phyloP scores from a whole-genome alignment of 2,329 filamentous ascomycete genomes.

The Pseudodiploospora longispora region DNA sequence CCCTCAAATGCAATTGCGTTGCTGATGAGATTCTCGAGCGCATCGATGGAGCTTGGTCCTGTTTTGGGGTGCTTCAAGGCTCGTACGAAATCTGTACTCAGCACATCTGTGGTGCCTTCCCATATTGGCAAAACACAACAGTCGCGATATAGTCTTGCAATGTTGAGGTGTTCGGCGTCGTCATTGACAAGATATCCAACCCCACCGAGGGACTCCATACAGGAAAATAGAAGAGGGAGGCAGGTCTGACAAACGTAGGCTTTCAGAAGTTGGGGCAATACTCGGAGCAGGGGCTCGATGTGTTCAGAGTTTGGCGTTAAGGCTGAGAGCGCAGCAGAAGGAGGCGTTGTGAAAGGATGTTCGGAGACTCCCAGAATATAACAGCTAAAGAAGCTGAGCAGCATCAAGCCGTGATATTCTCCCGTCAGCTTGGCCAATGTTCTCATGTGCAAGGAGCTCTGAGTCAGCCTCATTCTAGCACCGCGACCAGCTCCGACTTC shows the following conservation, averaged over 20 bases:
- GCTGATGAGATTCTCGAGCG: conserved; percentile 33
- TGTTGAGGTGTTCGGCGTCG: conserved; percentile 55
- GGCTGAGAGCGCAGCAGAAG: conserved; percentile 15
- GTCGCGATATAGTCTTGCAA: conserved; percentile 59
- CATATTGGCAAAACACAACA: conserved; percentile 57
- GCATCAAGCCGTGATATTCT: conserved; percentile 48
- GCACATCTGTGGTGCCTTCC: conserved; percentile 66
- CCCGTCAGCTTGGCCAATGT: conserved; percentile 48
- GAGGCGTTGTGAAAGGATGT: conserved; percentile 20
- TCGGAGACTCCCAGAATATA: conserved; percentile 49
- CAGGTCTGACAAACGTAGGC: conserved; percentile 45
- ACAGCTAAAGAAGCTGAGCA: conserved; percentile 46
- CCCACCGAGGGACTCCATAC: conserved; percentile 58
- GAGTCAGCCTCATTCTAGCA: conserved; percentile 37
- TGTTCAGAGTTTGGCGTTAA: conserved; percentile 27
- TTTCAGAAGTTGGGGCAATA: conserved; percentile 54
- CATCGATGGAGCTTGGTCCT: conserved; percentile 30
- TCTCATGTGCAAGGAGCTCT: conserved; percentile 49
- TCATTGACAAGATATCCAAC: conserved; percentile 59
- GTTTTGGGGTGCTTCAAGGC: conserved; percentile 37
- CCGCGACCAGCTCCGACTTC: conserved; percentile 38
- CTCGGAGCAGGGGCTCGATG: conserved; percentile 39
- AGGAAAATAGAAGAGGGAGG: conserved; percentile 43
- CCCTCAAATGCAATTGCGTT: conserved; percentile 16
- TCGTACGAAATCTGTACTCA: conserved; percentile 45